Evolutionary conservation across 495 filamentous ascomycete genomes (phyloP), one percentile per base, ranked within the genome.

Genomic region (Hypoxylon cercidicola): DNA sequence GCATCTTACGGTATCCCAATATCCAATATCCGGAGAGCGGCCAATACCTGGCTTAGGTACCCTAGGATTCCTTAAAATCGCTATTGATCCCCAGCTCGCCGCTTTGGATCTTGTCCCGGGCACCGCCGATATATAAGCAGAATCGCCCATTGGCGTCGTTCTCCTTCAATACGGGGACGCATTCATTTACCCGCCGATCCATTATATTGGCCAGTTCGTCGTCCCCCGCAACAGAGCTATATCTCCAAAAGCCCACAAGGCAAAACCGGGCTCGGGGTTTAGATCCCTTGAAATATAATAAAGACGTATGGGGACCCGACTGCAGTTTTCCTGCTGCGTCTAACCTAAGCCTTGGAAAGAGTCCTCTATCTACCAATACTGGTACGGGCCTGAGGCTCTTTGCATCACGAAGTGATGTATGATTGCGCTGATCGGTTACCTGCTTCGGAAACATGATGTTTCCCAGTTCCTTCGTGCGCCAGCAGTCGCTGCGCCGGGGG

Each of bases 161-260:
- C 39, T 51, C 4, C 28, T 54, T 51, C 43, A 39, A 44, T 50
- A 67, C 59, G 30, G 53, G 25, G 43, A 58, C 40, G 13, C 37
- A 41, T 15, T 69, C 60, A 69, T 69, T 69, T 69, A 69, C 51
- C 66, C 66, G 60, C 20, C 39, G 43, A 49, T 41, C 48, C 20
- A 40, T 43, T 57, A 64, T 69, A 60, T 64, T 69, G 51, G 39
- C 55, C 45, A 52, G 8, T 21, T 43, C 32, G 12, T 58, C 28
- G 1, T 10, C 21, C 53, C 59, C 53, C 40, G n/a, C 52, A 55
- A 68, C 46, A 54, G 59, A 58, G 35, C n/a, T 37, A 12, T 50
- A 40, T 55, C 19, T 58, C 34, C 35, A 55, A 28, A 18, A 6
- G 25, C 37, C 47, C 53, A 48, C 39, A 59, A 21, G 34, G 39